These are phyloP conservation scores for Metschnikowia aberdeeniae DNA, from an alignment of 805 yeast genomes.

Conservation along the genomic window DNA sequence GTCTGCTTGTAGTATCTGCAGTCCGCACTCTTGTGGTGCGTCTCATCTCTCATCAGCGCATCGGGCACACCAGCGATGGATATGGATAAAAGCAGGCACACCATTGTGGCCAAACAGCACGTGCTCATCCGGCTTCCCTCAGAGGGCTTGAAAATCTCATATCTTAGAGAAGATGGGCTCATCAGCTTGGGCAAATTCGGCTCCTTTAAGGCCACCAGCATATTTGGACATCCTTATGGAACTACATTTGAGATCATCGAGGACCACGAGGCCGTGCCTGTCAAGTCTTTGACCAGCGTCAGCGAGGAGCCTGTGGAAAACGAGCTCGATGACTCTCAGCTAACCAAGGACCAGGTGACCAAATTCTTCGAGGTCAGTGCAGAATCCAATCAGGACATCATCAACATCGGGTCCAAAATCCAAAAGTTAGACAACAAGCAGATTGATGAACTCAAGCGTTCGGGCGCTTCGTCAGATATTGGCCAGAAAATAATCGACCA, in stretches of 20 bases:
- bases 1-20: not conserved
- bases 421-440: conserved; percentile 77
- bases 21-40: not conserved
- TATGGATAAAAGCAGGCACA: conserved; percentile 17
- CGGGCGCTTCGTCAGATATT: conserved; percentile 54
- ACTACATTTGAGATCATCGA: conserved; percentile 82
- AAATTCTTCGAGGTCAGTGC: conserved; percentile 43
- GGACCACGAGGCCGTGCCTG: conserved; percentile 48
- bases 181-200: conserved; percentile 91
- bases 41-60: not conserved
- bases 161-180: conserved; percentile 54
- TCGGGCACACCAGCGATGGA: conserved; percentile 1
- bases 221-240: conserved; percentile 81
- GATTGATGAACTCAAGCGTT: conserved; percentile 74
- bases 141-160: conserved; percentile 68
- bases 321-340: conserved; percentile 31
- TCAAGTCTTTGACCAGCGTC: conserved; percentile 33
- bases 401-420: conserved; percentile 62
- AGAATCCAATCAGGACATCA: conserved; percentile 60
- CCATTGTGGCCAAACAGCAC: conserved; percentile 46
- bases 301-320: conserved; percentile 15
- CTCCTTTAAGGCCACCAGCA: conserved; percentile 64
- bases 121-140: conserved; percentile 79
- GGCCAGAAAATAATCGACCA: conserved; percentile 78
- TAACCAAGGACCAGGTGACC: conserved; percentile 37